Evolutionary conservation across 129 eudicot genomes (phyloP), one percentile per base, ranked within the genome.

Genomic region (Flaveria bidentis): DNA sequence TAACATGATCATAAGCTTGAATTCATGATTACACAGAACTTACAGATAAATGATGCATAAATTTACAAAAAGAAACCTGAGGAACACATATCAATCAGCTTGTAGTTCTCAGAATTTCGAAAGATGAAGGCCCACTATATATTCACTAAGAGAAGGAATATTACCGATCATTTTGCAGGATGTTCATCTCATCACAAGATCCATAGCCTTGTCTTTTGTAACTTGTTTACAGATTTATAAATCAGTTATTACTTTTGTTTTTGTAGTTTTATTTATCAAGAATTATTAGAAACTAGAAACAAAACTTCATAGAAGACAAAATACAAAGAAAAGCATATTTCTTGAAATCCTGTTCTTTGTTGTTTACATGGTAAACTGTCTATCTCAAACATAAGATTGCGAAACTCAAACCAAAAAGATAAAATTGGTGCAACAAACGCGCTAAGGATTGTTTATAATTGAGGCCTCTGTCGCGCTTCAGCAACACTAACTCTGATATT

Each of bases 401-500:
- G 17, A 52, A 52, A 52, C 12, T 61, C 16, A 9, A 57, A 3
- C 30, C 26, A 57, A 9, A 20, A 9, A 57, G 18, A 57, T 8
- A 57, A 57, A 55, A 17, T 6, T 3, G 4, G 7, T 2, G 61
- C 23, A 9, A 45, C 2, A 45, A 45, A 3, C 36, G 5, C 36
- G 0, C 33, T 8, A 22, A 60, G 25, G 26, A 28, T 55, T 51
- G 68, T 46, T 87, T 70, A 91, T 72, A 69, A 88, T 20, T 82
- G 83, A 68, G 90, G 98, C 81, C 78, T 65, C 50, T 63, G 83
- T 60, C 88, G 93, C 57, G 90, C 84, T 81, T 90, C 98, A 72
- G 98, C 98, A 69, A 82, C 81, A 71, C 90, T 84, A 30, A 92
- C 98, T 67, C 98, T 87, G 60, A 92, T 92, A 69, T 85, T 56